Evolutionary conservation across 169 alveolate genomes (phyloP).

Genomic region (Neospora caninum): DNA sequence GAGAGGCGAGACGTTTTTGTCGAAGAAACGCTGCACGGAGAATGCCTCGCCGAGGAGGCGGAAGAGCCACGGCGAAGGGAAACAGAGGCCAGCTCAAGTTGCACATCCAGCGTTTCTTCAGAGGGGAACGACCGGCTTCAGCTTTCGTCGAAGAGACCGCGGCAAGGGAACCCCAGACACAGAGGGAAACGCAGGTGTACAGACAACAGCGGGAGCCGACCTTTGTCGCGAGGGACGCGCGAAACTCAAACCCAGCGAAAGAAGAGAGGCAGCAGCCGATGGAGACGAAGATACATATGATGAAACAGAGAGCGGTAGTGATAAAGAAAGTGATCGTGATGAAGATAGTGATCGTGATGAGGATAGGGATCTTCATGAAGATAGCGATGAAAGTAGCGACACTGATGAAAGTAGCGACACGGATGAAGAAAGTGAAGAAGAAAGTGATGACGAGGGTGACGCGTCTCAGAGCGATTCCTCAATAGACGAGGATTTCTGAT

Average conservation of each 20-base stretch:
- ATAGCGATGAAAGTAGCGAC: too few relatives aligned
- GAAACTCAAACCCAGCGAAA: neutral
- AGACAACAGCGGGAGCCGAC: neutral
- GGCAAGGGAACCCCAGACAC: too few relatives aligned
- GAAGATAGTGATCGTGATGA: too few relatives aligned
- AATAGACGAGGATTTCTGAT: neutral
- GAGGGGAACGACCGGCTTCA: neutral
- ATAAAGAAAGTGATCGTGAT: too few relatives aligned
- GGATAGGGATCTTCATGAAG: too few relatives aligned
- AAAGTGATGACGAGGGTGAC: too few relatives aligned
- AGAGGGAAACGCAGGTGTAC: neutral
- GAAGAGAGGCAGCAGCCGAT: neutral
- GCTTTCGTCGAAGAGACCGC: too few relatives aligned
- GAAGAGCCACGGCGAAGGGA: neutral
- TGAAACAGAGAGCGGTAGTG: too few relatives aligned
- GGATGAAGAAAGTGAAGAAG: neutral
- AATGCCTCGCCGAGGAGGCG: neutral
- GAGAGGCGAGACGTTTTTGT: too few relatives aligned
- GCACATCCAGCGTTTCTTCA: neutral
- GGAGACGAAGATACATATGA: neutral
- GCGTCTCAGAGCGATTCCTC: too few relatives aligned
- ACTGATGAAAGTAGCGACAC: too few relatives aligned
- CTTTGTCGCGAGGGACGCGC: neutral
- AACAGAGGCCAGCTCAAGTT: neutral
- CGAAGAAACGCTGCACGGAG: neutral